A percentile compares a stretch with the other conserved stretches of the same genome.
phyloP scores from a whole-genome alignment of 352 stramenopile species.

The Pythium myriotylum region DNA sequence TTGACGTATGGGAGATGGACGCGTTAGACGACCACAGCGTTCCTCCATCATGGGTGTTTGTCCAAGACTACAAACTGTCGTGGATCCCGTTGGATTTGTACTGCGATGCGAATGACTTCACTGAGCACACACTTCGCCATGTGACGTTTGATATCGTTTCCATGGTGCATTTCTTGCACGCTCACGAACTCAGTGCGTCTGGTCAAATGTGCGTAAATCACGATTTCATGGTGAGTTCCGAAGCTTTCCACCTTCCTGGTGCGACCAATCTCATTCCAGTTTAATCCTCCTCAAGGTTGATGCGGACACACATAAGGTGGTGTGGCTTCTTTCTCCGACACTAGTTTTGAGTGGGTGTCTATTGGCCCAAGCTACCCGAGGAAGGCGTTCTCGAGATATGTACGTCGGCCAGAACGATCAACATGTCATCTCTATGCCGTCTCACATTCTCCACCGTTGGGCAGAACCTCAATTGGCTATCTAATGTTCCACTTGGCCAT shows the following conservation, averaged over 20 bases:
- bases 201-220: conserved; percentile 49
- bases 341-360: conserved; percentile 55
- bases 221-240: conserved; percentile 46
- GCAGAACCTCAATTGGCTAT: conserved; percentile 55
- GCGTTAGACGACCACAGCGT: background rate
- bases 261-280: background rate
- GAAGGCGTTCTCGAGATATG: conserved; percentile 47
- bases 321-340: conserved; percentile 43
- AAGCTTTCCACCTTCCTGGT: background rate
- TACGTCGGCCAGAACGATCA: conserved; percentile 22
- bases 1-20: conserved; percentile 47
- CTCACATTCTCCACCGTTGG: background rate
- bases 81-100: conserved; percentile 39
- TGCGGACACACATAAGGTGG: conserved; percentile 34
- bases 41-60: conserved; percentile 45
- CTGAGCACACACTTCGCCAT: conserved; percentile 46
- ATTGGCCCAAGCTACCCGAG: conserved; percentile 42
- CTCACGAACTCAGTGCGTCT: conserved; percentile 47
- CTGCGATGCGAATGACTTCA: conserved; percentile 34
- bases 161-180: conserved; percentile 64
- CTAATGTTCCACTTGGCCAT: conserved; percentile 66
- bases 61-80: conserved; percentile 42
- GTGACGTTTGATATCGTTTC: conserved; percentile 57
- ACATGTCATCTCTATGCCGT: background rate
- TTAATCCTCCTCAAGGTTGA: conserved; percentile 32